These are phyloP conservation scores for Leccinum boreale DNA, from an alignment of 768 basidiomycete species.

Conservation along the genomic window DNA sequence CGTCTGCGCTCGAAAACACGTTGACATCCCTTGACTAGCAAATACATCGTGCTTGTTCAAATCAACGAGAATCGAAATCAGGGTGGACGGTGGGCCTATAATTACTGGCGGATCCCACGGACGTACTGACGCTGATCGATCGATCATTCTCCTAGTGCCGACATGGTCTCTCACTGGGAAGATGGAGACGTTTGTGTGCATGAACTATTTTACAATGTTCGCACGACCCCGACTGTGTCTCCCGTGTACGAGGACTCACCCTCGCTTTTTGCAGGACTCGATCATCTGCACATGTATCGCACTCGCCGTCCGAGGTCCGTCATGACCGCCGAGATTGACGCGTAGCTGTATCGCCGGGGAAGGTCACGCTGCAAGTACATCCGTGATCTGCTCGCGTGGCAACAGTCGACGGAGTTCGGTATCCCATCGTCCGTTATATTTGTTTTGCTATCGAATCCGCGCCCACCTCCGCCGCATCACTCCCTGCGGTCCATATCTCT, in stretches of 20 bases:
- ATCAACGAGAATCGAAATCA: constrained; percentile 83
- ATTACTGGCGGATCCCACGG: constrained; percentile 1
- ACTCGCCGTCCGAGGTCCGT: constrained; percentile 52
- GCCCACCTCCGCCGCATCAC: constrained; percentile 8
- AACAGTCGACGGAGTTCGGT: constrained; percentile 12
- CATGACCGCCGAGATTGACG: constrained; percentile 19
- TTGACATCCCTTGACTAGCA: constrained; percentile 44
- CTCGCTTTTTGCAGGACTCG: constrained; percentile 52
- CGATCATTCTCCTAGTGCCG: constrained; percentile 48
- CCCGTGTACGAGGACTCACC: constrained; percentile 9
- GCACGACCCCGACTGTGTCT: constrained; percentile 27
- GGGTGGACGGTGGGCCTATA: constrained; percentile 65
- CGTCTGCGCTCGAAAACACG: background rate
- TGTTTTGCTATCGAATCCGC: constrained; percentile 19
- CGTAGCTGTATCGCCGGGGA: constrained; percentile 24
- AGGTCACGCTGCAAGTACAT: constrained; percentile 19
- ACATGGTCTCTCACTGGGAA: constrained; percentile 87
- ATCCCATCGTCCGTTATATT: constrained; percentile 16
- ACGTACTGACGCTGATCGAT: background rate
- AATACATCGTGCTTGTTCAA: constrained; percentile 84
- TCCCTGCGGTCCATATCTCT: constrained; percentile 11
- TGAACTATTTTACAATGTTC: constrained; percentile 76
- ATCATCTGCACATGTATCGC: constrained; percentile 64
- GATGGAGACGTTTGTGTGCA: constrained; percentile 75
- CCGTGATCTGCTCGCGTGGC: constrained; percentile 16